These are phyloP conservation scores for Lathyrus aphaca DNA, from an alignment of 306 rosid species.

Conservation along the genomic window DNA sequence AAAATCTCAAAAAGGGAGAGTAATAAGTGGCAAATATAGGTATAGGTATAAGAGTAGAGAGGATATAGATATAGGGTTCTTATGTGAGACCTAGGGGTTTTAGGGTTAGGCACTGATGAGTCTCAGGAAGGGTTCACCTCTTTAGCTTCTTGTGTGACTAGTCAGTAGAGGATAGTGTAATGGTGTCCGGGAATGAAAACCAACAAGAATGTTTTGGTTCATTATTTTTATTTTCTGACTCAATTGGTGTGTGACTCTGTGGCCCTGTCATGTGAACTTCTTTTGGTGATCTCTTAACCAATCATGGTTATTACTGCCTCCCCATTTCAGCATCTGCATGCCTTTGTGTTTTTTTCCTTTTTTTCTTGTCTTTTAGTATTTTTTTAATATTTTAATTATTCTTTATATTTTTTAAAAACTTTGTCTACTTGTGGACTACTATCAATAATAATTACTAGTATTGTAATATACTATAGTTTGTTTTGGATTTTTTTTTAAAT, in stretches of 20 bases:
- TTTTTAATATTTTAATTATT: not conserved
- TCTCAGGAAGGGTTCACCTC: constrained; percentile 33
- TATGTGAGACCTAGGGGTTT: constrained; percentile 50
- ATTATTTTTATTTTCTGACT: constrained; percentile 35
- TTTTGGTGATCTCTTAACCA: constrained; percentile 47
- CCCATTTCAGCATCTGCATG: not conserved
- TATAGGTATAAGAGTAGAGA: constrained; percentile 9
- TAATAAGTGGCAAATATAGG: constrained; percentile 19
- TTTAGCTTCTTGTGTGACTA: constrained; percentile 31
- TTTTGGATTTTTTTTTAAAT: too few species aligned
- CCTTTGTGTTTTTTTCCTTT: not conserved
- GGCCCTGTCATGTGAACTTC: constrained; percentile 23
- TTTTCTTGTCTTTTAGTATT: not conserved
- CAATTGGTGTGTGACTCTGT: constrained; percentile 20
- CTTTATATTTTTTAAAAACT: too few species aligned
- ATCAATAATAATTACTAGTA: too few species aligned
- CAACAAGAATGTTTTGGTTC: constrained; percentile 78
- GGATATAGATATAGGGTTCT: constrained; percentile 3
- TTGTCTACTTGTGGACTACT: too few species aligned
- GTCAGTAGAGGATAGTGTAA: constrained; percentile 39
- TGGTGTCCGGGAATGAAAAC: constrained; percentile 58
- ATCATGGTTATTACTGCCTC: constrained; percentile 36
- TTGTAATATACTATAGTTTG: too few species aligned
- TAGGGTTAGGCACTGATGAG: constrained; percentile 42
- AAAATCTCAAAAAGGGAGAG: constrained; percentile 36